Conservation (phyloP, 2,329 filamentous ascomycete species). For the Neodidymelliopsis sp. region DNA sequence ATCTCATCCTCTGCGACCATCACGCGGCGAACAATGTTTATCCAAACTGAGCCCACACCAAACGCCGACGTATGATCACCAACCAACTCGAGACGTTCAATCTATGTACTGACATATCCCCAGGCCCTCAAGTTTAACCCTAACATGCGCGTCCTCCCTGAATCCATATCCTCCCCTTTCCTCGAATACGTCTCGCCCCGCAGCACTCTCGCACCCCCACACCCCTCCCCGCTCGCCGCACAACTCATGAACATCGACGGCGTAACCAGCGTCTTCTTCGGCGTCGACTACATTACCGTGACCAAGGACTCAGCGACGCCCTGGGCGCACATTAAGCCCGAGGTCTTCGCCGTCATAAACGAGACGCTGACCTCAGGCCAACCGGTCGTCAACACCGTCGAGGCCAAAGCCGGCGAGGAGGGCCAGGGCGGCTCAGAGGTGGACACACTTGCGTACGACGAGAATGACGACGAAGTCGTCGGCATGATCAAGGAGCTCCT, state of each 20-base stretch:
- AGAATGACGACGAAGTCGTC: conserved; percentile 92
- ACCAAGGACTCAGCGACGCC: conserved; percentile 87
- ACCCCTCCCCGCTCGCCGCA: conserved; percentile 89
- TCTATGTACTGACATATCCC: conserved; percentile 17
- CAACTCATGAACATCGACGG: conserved; percentile 93
- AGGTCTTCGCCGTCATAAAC: conserved; percentile 94
- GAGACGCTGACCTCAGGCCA: conserved; percentile 88
- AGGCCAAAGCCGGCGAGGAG: conserved; percentile 63
- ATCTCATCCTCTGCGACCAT: conserved; percentile 20
- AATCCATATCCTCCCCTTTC: conserved; percentile 75
- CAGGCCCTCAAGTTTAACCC: conserved; percentile 90
- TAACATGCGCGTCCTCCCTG: conserved; percentile 84
- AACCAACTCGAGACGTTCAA: not conserved
- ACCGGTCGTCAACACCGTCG: conserved; percentile 76
- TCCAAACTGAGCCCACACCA: conserved; percentile 93
- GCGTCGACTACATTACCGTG: conserved; percentile 93
- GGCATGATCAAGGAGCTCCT: conserved; percentile 98
- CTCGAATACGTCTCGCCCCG: conserved; percentile 92
- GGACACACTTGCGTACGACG: conserved; percentile 82
- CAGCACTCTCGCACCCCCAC: conserved; percentile 84
- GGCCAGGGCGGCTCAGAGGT: conserved; percentile 60
- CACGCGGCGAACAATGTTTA: conserved; percentile 81
- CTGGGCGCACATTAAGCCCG: conserved; percentile 94
- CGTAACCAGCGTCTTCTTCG: conserved; percentile 94
- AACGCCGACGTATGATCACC: conserved; percentile 75